These are phyloP conservation scores for Annulohypoxylon truncatum DNA, from an alignment of 2,329 filamentous ascomycete genomes.

Conservation along the genomic window DNA sequence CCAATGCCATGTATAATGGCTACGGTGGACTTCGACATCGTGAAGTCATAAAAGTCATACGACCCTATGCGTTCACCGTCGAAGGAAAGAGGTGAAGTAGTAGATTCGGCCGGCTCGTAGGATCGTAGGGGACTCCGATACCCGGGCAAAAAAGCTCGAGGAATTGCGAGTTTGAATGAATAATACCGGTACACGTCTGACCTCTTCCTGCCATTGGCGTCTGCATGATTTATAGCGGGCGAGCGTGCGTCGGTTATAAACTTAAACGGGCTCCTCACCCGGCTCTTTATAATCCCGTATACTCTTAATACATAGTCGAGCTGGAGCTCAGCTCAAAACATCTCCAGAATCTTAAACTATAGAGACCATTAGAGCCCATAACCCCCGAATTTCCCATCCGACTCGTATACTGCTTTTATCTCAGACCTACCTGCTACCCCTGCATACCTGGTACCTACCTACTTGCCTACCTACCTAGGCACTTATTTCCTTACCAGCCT, in stretches of 20 bases:
- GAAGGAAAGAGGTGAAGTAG: neutral
- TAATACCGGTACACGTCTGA: no score
- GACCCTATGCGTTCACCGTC: conserved; percentile 1
- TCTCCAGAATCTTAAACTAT: neutral
- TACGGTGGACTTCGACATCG: conserved; percentile 25
- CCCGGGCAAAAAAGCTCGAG: neutral
- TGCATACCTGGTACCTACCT: no score
- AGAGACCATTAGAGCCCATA: neutral
- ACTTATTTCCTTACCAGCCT: neutral
- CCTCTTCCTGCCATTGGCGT: neutral
- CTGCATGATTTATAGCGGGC: neutral
- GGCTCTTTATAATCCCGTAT: neutral
- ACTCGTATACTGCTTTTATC: neutral
- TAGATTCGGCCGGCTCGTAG: neutral
- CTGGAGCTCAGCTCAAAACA: neutral
- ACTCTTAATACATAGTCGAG: neutral
- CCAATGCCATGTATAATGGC: neutral
- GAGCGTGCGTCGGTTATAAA: neutral
- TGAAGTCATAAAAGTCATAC: conserved; percentile 4
- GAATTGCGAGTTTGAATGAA: neutral
- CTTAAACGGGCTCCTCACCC: conserved; percentile 9
- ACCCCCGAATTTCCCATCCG: neutral
- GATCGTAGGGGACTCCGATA: conserved; percentile 21
- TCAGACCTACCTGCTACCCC: no score
- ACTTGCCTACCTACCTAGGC: neutral